A percentile compares a stretch with the other conserved stretches of the same genome.
phyloP scores from a whole-genome alignment of 345 rosid genomes.

The Arabis alpina region DNA sequence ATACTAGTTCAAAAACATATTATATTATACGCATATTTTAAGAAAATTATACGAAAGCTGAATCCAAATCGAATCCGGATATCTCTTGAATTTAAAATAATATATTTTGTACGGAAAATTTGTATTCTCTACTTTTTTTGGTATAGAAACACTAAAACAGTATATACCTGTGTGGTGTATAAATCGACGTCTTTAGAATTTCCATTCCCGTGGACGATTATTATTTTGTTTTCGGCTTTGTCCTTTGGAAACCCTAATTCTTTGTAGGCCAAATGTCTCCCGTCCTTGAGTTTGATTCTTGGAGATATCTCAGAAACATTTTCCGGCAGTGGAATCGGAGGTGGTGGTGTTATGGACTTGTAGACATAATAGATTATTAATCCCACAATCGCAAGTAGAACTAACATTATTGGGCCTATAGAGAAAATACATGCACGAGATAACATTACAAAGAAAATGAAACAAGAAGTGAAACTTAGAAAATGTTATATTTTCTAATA shows the following conservation, averaged over 20 bases:
- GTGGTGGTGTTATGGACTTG: conserved; percentile 59
- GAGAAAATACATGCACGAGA: not conserved
- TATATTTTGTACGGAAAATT: too few relatives aligned
- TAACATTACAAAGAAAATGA: not conserved
- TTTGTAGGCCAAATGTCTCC: conserved; percentile 74
- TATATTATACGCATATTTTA: too few relatives aligned
- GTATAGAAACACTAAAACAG: not conserved
- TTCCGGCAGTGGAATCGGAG: conserved; percentile 63
- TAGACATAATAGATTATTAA: conserved; percentile 50
- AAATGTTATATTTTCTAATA: too few relatives aligned
- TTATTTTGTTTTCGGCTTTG: conserved; percentile 57
- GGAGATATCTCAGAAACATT: conserved; percentile 70
- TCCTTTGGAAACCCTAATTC: conserved; percentile 68
- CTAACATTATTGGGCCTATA: conserved; percentile 11
- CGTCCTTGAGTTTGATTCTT: conserved; percentile 66
- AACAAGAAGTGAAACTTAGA: not conserved
- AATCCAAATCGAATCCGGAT: too few relatives aligned
- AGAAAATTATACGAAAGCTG: too few relatives aligned
- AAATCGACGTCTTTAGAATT: conserved; percentile 60
- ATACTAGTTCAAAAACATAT: too few relatives aligned
- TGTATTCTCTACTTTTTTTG: too few relatives aligned
- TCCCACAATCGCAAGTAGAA: conserved; percentile 23
- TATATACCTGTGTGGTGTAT: conserved; percentile 54
- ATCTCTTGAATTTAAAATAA: too few relatives aligned
- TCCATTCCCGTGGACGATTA: conserved; percentile 64